Evolutionary conservation across 192 early-diverging fungal species (phyloP).

Genomic region (Entrophospora sp.): DNA sequence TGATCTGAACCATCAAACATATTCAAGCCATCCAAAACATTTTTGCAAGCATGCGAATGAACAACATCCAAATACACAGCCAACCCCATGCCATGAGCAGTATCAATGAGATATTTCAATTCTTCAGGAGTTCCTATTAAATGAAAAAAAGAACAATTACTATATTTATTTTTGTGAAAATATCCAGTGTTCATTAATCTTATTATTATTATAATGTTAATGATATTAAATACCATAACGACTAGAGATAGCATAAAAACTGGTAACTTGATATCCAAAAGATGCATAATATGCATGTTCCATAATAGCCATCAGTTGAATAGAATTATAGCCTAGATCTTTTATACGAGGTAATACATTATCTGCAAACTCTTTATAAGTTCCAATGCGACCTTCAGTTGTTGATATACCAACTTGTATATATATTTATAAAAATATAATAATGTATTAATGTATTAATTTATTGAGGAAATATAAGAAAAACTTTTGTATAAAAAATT

Average conservation of each 20-base stretch:
- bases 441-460: not conserved
- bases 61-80: constrained; percentile 88
- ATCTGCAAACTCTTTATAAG: constrained; percentile 82
- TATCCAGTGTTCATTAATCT: too few relatives aligned
- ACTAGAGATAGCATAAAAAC: constrained; percentile 88
- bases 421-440: too few relatives aligned
- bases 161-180: too few relatives aligned
- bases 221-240: constrained; percentile 66
- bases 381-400: constrained; percentile 69
- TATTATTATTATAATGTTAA: not conserved
- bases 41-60: constrained; percentile 94
- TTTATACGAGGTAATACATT: constrained; percentile 80
- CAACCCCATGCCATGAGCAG: constrained; percentile 82
- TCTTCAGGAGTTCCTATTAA: constrained; percentile 85
- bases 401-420: constrained; percentile 95
- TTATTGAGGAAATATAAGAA: not conserved
- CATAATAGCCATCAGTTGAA: constrained; percentile 92
- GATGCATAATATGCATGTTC: constrained; percentile 98
- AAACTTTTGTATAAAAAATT: too few relatives aligned
- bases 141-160: too few relatives aligned
- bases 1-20: constrained; percentile 94
- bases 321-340: constrained; percentile 72
- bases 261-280: constrained; percentile 98
- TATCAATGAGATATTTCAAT: constrained; percentile 83
- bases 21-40: constrained; percentile 90